phyloP scores from a whole-genome alignment of 805 yeast species.

The Barnettozyma populi region DNA sequence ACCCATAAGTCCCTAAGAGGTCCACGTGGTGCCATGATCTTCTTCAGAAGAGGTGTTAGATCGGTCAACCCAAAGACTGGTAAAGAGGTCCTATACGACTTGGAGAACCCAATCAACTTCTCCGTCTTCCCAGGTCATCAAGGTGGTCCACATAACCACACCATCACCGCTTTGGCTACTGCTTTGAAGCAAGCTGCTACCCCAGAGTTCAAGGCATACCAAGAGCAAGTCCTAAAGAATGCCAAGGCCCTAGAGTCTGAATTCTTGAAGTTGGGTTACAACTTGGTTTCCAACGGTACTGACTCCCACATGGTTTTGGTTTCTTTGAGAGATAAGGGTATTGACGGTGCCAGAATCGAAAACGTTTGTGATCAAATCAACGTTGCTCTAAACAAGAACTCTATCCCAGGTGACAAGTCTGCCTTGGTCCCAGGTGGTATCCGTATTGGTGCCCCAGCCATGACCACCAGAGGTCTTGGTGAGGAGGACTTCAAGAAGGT shows the following conservation, averaged over 20 bases:
- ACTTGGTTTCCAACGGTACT: constrained; percentile 87
- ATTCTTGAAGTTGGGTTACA: constrained; percentile 57
- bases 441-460: constrained; percentile 97
- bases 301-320: constrained; percentile 90
- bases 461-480: constrained; percentile 93
- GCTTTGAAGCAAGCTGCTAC: constrained; percentile 89
- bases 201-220: constrained; percentile 86
- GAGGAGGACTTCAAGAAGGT: constrained; percentile 74
- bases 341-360: constrained; percentile 97
- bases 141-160: constrained; percentile 99
- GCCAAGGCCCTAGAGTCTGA: constrained; percentile 73
- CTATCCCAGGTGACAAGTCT: constrained; percentile 93
- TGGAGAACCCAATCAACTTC: constrained; percentile 89
- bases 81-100: constrained; percentile 76
- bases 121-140: constrained; percentile 99
- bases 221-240: constrained; percentile 73
- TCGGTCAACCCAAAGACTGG: constrained; percentile 70
- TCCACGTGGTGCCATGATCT: constrained; percentile 98
- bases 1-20: constrained; percentile 98
- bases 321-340: constrained; percentile 64
- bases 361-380: constrained; percentile 82
- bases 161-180: constrained; percentile 92
- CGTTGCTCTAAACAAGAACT: constrained; percentile 93
- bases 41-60: constrained; percentile 92
- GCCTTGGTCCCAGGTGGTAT: constrained; percentile 95